phyloP scores from a whole-genome alignment of 140 eudicot species.

The Stevia rebaudiana region DNA sequence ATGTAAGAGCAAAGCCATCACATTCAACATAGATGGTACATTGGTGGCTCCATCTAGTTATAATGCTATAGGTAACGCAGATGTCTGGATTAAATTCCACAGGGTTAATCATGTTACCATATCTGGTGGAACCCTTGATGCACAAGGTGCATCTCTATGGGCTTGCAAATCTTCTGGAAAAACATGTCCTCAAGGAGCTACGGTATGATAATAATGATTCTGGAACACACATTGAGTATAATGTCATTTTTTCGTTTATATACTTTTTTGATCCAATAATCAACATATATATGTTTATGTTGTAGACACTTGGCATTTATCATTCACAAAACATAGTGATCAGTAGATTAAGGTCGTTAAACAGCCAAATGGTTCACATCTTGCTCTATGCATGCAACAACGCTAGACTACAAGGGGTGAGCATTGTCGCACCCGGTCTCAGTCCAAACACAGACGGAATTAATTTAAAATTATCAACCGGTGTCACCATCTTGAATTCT shows the following conservation, averaged over 20 bases:
- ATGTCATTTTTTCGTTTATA: no score
- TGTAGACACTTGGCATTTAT: slow-evolving; percentile 31
- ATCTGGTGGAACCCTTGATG: slow-evolving; percentile 35
- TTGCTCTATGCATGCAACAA: slow-evolving; percentile 25
- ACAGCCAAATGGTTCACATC: slow-evolving; percentile 41
- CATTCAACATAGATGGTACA: slow-evolving; percentile 27
- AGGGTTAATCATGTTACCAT: slow-evolving; percentile 29
- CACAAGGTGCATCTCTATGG: slow-evolving; percentile 32
- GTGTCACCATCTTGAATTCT: slow-evolving; percentile 27
- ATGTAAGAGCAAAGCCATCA: slow-evolving; percentile 33
- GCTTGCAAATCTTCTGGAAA: slow-evolving; percentile 32
- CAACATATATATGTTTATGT: not conserved
- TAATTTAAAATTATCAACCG: slow-evolving; percentile 18
- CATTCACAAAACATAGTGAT: slow-evolving; percentile 29
- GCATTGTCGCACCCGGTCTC: slow-evolving; percentile 12
- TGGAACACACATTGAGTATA: not conserved
- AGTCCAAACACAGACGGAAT: slow-evolving; percentile 40
- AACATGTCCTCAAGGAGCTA: slow-evolving; percentile 31
- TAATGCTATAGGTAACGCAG: slow-evolving; percentile 23
- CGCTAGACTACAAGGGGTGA: slow-evolving; percentile 27
- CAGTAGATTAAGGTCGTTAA: slow-evolving; percentile 22
- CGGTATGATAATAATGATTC: slow-evolving; percentile 4
- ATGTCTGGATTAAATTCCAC: slow-evolving; percentile 35
- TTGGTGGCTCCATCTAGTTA: slow-evolving; percentile 36
- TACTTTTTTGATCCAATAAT: no score